Evolutionary conservation across 306 rosid genomes (phyloP), one percentile per base, ranked within the genome.

Genomic region (Nissolia schottii): DNA sequence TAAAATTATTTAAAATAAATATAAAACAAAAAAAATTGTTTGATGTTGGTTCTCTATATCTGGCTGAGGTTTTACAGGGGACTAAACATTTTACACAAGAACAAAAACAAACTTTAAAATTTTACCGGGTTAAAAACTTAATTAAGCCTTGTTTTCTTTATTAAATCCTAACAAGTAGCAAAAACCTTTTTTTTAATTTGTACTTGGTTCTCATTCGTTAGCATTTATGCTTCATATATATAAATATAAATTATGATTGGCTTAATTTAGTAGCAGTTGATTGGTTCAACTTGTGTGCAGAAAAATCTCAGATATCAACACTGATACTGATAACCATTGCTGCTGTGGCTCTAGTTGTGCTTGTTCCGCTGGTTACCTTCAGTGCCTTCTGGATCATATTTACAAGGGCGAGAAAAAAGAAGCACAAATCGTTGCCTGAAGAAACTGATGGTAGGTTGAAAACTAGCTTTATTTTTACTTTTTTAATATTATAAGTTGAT

Each of bases 281-380:
- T n/a, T n/a, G n/a, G n/a, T 62, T 55, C 34, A 9, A 20, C n/a
- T n/a, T 71, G 20, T 24, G 4, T 65, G 70, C 79, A 83, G 87
- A 50, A 58, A 79, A 75, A 23, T 10, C 40, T 5, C 3, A 27
- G 32, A 50, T 41, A 43, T 70, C 79, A 0, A 3, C 35, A n/a
- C n/a, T n/a, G n/a, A n/a, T n/a, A 6, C 23, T 13, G 24, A 25
- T 24, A 15, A 46, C 76, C 20, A 25, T 67, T 5, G 77, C 80
- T 18, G 72, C 76, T 43, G 80, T 79, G n/a, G 74, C 4, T 60
- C 56, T 79, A 29, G 18, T 65, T 41, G 67, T 68, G 74, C 0
- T 58, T 63, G 2, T 23, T 19, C 14, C 55, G 46, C 28, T 67
- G 20, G 20, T 83, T 59, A 0, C 56, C 41, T 16, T 62, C 29